phyloP scores from a whole-genome alignment of 768 basidiomycete species.

The Paxillus ammoniavirescens region DNA sequence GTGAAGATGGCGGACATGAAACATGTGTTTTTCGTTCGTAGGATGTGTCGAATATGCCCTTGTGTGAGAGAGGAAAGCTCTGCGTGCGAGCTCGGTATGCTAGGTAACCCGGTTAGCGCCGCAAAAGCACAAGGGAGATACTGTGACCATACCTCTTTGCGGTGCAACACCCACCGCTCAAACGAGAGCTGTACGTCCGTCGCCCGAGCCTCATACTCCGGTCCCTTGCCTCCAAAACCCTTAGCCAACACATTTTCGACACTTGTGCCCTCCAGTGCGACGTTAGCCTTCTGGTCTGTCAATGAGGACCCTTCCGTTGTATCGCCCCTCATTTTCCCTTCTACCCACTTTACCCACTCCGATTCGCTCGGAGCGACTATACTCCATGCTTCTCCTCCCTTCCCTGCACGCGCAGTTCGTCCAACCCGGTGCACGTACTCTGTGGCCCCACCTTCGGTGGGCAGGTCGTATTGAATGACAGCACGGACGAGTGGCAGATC shows the following conservation, averaged over 20 bases:
- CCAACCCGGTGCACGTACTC: conserved; percentile 98
- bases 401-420: conserved; percentile 94
- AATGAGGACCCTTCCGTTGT: conserved; percentile 19
- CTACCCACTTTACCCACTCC: conserved; percentile 90
- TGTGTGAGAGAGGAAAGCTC: conserved; percentile 89
- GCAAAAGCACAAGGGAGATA: conserved; percentile 1
- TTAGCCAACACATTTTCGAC: conserved; percentile 70
- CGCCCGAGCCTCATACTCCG: conserved; percentile 83
- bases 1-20: conserved; percentile 93
- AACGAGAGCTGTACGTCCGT: conserved; percentile 95
- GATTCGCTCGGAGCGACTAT: conserved; percentile 85
- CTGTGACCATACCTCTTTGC: conserved; percentile 57
- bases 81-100: conserved; percentile 77
- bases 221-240: conserved; percentile 84
- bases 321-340: conserved; percentile 72
- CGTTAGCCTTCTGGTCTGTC: conserved; percentile 35
- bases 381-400: conserved; percentile 94
- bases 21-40: conserved; percentile 91
- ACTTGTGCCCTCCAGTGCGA: conserved; percentile 55
- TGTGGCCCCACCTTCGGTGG: conserved; percentile 93
- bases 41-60: conserved; percentile 98
- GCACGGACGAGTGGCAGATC: conserved; percentile 93
- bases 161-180: conserved; percentile 85
- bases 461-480: conserved; percentile 95
- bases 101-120: conserved; percentile 30